phyloP scores from a whole-genome alignment of 805 yeast genomes.

The Candida ascalaphidarum region DNA sequence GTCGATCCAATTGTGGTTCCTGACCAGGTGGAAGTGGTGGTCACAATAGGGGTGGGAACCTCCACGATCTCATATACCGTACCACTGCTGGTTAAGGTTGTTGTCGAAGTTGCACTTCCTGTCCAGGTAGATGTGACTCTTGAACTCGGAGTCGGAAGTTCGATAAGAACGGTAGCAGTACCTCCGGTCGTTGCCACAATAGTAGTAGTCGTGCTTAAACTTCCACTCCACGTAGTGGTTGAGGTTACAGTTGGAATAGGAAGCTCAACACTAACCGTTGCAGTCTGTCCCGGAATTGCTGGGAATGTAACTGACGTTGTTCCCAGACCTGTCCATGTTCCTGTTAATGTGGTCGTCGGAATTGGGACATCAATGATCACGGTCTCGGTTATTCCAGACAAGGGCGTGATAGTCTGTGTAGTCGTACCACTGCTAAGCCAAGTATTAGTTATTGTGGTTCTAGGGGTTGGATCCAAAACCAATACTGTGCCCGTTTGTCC shows the following conservation, averaged over 20 bases:
- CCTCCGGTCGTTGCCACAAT: not conserved
- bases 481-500: constrained; percentile 5
- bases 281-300: not conserved
- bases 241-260: not conserved
- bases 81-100: constrained; percentile 1
- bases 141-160: not conserved
- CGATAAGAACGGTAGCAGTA: not conserved
- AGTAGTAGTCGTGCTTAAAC: not conserved
- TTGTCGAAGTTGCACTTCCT: constrained; percentile 6
- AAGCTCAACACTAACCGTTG: not conserved
- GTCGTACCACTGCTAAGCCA: constrained; percentile 3
- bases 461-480: constrained; percentile 9
- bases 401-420: constrained; percentile 1
- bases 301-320: too few relatives aligned
- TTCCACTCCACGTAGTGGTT: not conserved
- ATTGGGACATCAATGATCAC: constrained; percentile 6
- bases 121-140: constrained; percentile 2
- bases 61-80: constrained; percentile 1
- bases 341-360: not conserved
- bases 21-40: constrained; percentile 4
- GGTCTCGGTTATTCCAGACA: not conserved
- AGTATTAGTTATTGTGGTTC: constrained; percentile 4
- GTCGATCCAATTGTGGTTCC: constrained; percentile 2
- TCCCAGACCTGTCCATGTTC: not conserved
- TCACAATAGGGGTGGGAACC: constrained; percentile 3